A percentile compares a stretch with the other conserved stretches of the same genome.
phyloP scores from a whole-genome alignment of 2,329 filamentous ascomycete genomes.

The Hymenoscyphus albidus region DNA sequence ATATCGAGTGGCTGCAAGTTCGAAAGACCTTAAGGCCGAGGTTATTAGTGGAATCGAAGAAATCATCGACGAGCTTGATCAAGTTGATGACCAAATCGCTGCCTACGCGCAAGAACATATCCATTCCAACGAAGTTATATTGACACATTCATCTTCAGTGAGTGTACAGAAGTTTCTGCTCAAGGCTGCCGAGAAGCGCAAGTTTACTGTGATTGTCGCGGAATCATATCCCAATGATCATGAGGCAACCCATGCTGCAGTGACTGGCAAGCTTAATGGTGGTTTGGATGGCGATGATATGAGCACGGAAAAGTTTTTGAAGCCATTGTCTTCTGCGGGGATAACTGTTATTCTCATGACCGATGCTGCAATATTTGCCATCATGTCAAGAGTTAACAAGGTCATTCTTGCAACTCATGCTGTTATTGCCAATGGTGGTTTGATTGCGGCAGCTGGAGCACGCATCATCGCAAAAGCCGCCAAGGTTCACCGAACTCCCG shows the following conservation, averaged over 20 bases:
- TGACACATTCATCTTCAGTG: constrained; percentile 80
- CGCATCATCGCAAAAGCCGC: constrained; percentile 81
- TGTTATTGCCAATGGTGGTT: constrained; percentile 82
- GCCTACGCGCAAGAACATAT: constrained; percentile 87
- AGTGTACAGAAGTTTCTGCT: constrained; percentile 89
- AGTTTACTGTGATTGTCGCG: constrained; percentile 85
- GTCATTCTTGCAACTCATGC: constrained; percentile 86
- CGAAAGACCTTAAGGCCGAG: constrained; percentile 76
- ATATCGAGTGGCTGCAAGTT: constrained; percentile 29
- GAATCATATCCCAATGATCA: constrained; percentile 70
- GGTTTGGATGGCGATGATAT: constrained; percentile 40
- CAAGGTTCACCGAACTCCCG: constrained; percentile 74
- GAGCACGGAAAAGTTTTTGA: constrained; percentile 57
- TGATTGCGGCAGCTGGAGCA: constrained; percentile 81
- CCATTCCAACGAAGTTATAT: constrained; percentile 85
- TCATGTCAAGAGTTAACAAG: constrained; percentile 95
- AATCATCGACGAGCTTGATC: constrained; percentile 90
- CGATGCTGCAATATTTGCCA: constrained; percentile 81
- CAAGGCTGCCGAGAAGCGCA: constrained; percentile 81
- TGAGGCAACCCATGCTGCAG: constrained; percentile 56
- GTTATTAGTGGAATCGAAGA: constrained; percentile 92
- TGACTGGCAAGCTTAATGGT: constrained; percentile 50
- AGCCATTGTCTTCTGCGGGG: constrained; percentile 72
- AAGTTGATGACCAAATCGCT: constrained; percentile 91
- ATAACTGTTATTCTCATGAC: constrained; percentile 80